A percentile compares a stretch with the other conserved stretches of the same genome.
Conservation (phyloP, 2,329 filamentous ascomycete genomes). For the Botryotinia globosa region DNA sequence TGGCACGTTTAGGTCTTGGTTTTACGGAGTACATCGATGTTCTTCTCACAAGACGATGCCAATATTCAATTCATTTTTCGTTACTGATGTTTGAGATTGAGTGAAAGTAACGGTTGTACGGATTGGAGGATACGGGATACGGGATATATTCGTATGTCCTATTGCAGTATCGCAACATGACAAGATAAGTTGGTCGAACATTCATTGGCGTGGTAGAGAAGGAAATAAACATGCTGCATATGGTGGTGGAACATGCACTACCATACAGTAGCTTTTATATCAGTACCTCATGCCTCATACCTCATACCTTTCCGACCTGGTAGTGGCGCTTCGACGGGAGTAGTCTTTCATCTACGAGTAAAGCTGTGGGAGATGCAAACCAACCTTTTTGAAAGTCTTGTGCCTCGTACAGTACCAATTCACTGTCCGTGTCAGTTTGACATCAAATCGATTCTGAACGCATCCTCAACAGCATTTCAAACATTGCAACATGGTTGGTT, state of each 20-base stretch:
- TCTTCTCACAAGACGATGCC: neutral
- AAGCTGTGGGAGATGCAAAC: neutral
- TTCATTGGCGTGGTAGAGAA: neutral
- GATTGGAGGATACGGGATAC: neutral
- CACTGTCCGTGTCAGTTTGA: neutral
- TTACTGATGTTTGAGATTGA: neutral
- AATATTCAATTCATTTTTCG: neutral
- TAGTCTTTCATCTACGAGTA: neutral
- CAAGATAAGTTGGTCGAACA: neutral
- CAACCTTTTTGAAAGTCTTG: neutral
- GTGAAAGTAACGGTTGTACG: neutral
- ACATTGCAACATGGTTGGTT: neutral
- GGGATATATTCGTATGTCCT: neutral
- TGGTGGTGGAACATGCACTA: neutral
- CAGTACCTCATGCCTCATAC: neutral
- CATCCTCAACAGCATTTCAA: neutral
- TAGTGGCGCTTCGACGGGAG: neutral
- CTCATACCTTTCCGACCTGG: neutral
- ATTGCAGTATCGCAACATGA: neutral
- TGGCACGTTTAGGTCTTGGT: neutral
- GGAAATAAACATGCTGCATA: conserved; percentile 8
- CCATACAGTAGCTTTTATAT: neutral
- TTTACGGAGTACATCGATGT: neutral
- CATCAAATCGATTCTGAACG: neutral
- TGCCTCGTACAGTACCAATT: neutral